Evolutionary conservation across 1,284 basidiomycete species (phyloP).

Genomic region (Fomitopsis pinicola): DNA sequence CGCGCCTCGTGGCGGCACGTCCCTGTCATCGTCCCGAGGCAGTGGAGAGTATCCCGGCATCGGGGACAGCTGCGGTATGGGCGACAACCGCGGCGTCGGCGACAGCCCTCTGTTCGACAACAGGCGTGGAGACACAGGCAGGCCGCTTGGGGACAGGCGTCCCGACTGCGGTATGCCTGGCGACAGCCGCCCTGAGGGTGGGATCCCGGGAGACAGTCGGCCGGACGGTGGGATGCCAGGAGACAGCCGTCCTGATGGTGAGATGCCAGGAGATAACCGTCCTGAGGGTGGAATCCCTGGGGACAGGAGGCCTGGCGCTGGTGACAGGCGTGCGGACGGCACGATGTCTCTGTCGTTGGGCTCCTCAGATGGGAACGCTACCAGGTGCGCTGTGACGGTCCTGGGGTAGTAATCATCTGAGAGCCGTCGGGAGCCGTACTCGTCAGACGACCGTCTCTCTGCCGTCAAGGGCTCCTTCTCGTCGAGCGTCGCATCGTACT

Average conservation of each 20-base stretch:
- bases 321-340: background rate
- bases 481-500: conserved; percentile 7
- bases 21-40: background rate
- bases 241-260: background rate
- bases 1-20: conserved; percentile 1
- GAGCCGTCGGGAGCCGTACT: background rate
- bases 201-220: background rate
- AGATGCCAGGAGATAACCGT: background rate
- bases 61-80: background rate
- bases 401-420: background rate
- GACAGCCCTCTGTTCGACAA: background rate
- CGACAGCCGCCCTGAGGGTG: background rate
- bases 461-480: conserved; percentile 3
- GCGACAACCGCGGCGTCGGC: background rate
- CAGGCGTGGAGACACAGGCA: background rate
- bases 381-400: background rate
- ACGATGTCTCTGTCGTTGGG: background rate
- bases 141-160: background rate
- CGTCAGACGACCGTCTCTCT: background rate
- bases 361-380: background rate
- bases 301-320: background rate
- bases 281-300: background rate
- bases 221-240: background rate
- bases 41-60: background rate
- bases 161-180: background rate